Evolutionary conservation across 371 early-diverging fungal species (phyloP).

Genomic region (Mortierella sp.): DNA sequence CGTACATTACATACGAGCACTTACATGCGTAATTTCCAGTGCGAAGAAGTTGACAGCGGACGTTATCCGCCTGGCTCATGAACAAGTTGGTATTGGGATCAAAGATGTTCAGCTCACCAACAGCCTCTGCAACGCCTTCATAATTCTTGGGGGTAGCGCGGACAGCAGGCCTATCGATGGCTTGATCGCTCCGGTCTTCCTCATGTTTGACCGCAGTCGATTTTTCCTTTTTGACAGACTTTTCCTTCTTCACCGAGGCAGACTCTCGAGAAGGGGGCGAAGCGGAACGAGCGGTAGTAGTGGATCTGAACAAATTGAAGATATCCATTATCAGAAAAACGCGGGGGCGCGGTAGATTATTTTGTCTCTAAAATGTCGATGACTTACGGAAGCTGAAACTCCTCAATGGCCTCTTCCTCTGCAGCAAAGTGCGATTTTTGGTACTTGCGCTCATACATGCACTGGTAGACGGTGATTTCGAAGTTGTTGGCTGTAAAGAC

Average conservation of each 20-base stretch:
- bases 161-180: slow-evolving; percentile 29
- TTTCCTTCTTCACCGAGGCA: slow-evolving; percentile 4
- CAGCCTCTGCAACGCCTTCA: slow-evolving; percentile 46
- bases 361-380: neutral
- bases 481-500: slow-evolving; percentile 61
- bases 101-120: slow-evolving; percentile 69
- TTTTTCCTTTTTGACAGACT: slow-evolving; percentile 14
- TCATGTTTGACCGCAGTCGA: slow-evolving; percentile 33
- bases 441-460: slow-evolving; percentile 75
- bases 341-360: neutral
- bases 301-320: neutral
- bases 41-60: slow-evolving; percentile 61
- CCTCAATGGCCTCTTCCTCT: slow-evolving; percentile 66
- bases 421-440: slow-evolving; percentile 62
- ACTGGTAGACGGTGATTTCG: slow-evolving; percentile 69
- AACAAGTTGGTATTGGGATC: slow-evolving; percentile 62
- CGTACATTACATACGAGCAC: neutral
- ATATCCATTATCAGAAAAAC: neutral
- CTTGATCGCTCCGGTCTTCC: slow-evolving; percentile 2
- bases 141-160: slow-evolving; percentile 20
- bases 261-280: neutral
- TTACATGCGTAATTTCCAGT: slow-evolving; percentile 49
- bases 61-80: slow-evolving; percentile 53
- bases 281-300: neutral
- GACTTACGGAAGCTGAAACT: slow-evolving; percentile 58